Evolutionary conservation across 2,329 filamentous ascomycete species (phyloP).

Genomic region (Penicillium sp.): DNA sequence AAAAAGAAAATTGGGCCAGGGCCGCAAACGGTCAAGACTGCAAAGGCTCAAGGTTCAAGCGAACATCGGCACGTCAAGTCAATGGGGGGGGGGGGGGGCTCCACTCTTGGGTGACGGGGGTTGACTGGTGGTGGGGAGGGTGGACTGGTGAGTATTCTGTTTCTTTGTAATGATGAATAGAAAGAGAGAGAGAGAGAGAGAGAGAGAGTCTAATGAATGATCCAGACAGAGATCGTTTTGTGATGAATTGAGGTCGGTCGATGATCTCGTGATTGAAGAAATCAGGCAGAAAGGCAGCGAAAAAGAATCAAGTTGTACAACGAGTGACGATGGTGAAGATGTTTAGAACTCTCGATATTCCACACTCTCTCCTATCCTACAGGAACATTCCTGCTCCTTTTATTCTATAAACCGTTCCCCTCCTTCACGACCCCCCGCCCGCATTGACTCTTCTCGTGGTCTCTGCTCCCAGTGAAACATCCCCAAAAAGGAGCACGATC

Average conservation of each 20-base stretch:
- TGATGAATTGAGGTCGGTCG: not conserved
- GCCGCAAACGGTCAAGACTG: constrained; percentile 29
- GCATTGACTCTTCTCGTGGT: not conserved
- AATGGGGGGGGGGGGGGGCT: not conserved
- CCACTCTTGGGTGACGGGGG: constrained; percentile 12
- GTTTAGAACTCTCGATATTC: not conserved
- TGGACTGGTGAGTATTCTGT: not conserved
- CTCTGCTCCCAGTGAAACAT: constrained; percentile 12
- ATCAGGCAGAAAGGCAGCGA: constrained; percentile 2
- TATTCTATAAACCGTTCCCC: constrained; percentile 6
- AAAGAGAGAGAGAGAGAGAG: not conserved
- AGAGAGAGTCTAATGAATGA: not conserved
- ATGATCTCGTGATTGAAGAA: not conserved
- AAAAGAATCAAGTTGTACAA: constrained; percentile 6
- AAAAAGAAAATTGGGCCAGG: constrained; percentile 32
- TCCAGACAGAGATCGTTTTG: too few relatives aligned
- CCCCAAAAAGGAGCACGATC: not conserved
- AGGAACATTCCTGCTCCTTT: constrained; percentile 9
- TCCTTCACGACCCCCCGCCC: not conserved
- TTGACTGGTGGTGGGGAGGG: not conserved
- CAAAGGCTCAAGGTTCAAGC: constrained; percentile 17
- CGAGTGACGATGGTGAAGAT: constrained; percentile 11
- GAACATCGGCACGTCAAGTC: constrained; percentile 24
- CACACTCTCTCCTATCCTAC: not conserved
- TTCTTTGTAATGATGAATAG: not conserved